A percentile compares a stretch with the other conserved stretches of the same genome.
phyloP scores from a whole-genome alignment of 83 land plant genomes.

The Diphasiastrum complanatum region DNA sequence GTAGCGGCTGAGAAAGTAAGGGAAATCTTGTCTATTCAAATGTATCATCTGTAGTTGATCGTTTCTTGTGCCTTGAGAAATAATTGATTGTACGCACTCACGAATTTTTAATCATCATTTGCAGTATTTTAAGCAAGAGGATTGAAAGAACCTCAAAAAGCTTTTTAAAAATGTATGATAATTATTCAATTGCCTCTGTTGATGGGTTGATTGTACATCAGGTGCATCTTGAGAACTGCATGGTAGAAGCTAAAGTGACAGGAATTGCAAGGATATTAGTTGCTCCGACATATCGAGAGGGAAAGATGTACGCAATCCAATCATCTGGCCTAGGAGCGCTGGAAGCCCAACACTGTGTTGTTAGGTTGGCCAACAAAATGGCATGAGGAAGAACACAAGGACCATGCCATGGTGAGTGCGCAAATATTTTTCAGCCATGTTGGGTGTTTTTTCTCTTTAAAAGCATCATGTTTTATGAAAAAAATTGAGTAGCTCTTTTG shows the following conservation, averaged over 20 bases:
- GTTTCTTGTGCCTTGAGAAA: no score
- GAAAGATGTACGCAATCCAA: conserved; percentile 34
- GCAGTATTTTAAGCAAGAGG: no score
- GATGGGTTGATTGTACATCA: conserved; percentile 1
- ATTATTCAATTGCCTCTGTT: background rate
- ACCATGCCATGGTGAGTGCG: conserved; percentile 26
- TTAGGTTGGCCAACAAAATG: conserved; percentile 33
- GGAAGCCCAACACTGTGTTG: conserved; percentile 31
- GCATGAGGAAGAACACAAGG: conserved; percentile 21
- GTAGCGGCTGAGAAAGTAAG: conserved; percentile 26
- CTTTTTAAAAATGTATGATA: no score
- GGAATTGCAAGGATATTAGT: conserved; percentile 24
- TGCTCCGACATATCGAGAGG: conserved; percentile 30
- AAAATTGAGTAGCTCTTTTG: no score
- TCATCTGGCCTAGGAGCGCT: conserved; percentile 32
- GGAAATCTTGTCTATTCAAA: no score
- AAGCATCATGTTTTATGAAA: no score
- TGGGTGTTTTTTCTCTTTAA: no score
- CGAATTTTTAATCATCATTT: no score
- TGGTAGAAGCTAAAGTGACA: conserved; percentile 25
- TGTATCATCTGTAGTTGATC: no score
- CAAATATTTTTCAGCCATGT: no score
- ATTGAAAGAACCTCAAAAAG: no score
- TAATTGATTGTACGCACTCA: no score
- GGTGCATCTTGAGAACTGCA: conserved; percentile 31